phyloP scores from a whole-genome alignment of 495 filamentous ascomycete genomes.

The Xylaria curta region DNA sequence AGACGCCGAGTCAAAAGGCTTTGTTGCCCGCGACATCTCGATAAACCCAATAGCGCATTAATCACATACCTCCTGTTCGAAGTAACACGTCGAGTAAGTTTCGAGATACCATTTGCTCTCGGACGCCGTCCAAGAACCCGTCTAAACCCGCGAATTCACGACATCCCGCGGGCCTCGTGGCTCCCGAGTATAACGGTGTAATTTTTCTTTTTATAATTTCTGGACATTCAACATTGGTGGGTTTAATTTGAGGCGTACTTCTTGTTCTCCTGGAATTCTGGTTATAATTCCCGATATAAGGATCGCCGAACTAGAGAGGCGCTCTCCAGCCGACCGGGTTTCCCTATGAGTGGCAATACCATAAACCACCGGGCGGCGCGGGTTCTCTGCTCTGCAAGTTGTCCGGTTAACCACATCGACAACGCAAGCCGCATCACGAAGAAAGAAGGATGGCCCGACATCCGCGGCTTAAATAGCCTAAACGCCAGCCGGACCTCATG shows the following conservation, averaged over 20 bases:
- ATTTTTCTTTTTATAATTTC: neutral
- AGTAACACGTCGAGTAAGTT: neutral
- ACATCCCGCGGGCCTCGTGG: neutral
- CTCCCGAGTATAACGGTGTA: neutral
- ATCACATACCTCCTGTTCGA: neutral
- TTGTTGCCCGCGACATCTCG: neutral
- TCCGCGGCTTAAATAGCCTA: slow-evolving; percentile 32
- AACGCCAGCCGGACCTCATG: slow-evolving; percentile 27
- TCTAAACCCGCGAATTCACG: neutral
- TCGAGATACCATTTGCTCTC: neutral
- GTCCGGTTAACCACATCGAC: slow-evolving; percentile 26
- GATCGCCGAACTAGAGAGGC: slow-evolving; percentile 11
- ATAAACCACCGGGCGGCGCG: slow-evolving; percentile 7
- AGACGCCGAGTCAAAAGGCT: slow-evolving; percentile 5
- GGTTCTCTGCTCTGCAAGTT: slow-evolving; percentile 13
- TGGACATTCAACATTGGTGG: neutral
- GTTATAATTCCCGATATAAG: neutral
- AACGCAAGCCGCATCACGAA: neutral
- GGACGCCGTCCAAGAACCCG: neutral
- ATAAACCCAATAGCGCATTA: slow-evolving; percentile 4
- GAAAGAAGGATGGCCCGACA: slow-evolving; percentile 25
- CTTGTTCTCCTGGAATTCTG: no score
- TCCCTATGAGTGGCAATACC: neutral
- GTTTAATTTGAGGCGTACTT: neutral
- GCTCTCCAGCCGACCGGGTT: neutral